phyloP scores from a whole-genome alignment of 306 rosid species.

The Comarum palustre region DNA sequence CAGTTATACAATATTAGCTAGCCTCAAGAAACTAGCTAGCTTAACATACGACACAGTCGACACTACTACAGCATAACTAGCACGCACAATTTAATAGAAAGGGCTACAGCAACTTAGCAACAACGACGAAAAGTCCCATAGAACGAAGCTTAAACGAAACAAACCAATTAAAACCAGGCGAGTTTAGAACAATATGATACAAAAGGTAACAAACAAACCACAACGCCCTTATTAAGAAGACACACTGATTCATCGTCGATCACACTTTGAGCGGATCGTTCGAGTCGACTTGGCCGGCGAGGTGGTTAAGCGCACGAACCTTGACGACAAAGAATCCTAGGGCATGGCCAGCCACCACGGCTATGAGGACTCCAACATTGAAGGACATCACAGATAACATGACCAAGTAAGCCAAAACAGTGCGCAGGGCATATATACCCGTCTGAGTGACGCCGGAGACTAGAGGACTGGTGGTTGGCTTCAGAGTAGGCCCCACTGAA shows the following conservation, averaged over 20 bases:
- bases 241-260: background rate
- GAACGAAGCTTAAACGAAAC: background rate
- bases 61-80: too few species aligned
- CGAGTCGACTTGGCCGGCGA: background rate
- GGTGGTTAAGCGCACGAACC: conserved; percentile 23
- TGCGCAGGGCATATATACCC: conserved; percentile 44
- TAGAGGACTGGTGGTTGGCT: conserved; percentile 26
- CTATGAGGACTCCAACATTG: conserved; percentile 62
- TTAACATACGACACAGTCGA: too few species aligned
- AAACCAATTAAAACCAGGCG: background rate
- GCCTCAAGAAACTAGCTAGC: too few species aligned
- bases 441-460: conserved; percentile 33
- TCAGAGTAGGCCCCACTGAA: conserved; percentile 42
- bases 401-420: conserved; percentile 50
- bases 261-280: conserved; percentile 14
- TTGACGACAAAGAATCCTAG: conserved; percentile 30
- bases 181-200: background rate
- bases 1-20: too few species aligned
- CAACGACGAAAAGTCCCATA: background rate
- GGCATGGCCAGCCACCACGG: conserved; percentile 54
- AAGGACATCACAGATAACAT: conserved; percentile 75
- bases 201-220: background rate
- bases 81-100: too few species aligned
- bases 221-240: background rate
- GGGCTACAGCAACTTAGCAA: too few species aligned